Evolutionary conservation across 441 rosid genomes (phyloP), one percentile per base, ranked within the genome.

Genomic region (Syzygium malaccense): DNA sequence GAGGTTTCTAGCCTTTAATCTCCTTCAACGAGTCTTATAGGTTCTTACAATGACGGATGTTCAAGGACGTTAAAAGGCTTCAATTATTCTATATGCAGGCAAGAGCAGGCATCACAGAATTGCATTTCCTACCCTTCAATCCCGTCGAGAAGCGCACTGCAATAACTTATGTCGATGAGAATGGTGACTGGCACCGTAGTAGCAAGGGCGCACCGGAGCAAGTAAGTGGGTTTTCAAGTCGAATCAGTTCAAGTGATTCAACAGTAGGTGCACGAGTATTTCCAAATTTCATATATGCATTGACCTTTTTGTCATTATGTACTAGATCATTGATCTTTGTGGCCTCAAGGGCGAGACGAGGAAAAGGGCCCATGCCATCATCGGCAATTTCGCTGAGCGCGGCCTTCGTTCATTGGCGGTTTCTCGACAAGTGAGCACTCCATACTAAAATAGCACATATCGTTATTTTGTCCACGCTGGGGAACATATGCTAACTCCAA

Each of bases 121-220:
- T 95, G 71, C 98, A 98, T 92, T 97, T 97, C 96, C 87, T 97
- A 32, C 99, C 99, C 26, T 97, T 97, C 92, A 97, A 97, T 88
- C 99, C 99, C 0, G 98, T 98, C 49, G 99, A 95, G 8, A 98
- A 98, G 92, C 96, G 98, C 85, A 98, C 99, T 30, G 99, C 99
- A 8, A 97, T 97, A 62, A 97, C 99, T 66, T 98, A 97, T 91
- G 88, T 92, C 30, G 98, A 97, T 75, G 85, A 86, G 91, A 90
- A 92, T 15, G 99, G 95, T 14, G 92, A 96, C 64, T 98, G 99
- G 99, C 94, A 93, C 87, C 91, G 98, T 62, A 87, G 94, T 75
- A 98, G 99, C 92, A 98, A 98, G 92, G 99, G 99, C 79, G 98
- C 99, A 71, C 98, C 99, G 1, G 99, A 98, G 92, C 99, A 97